These are phyloP conservation scores for Aspergillus haitiensis DNA, from an alignment of 495 filamentous ascomycete species.

Conservation along the genomic window DNA sequence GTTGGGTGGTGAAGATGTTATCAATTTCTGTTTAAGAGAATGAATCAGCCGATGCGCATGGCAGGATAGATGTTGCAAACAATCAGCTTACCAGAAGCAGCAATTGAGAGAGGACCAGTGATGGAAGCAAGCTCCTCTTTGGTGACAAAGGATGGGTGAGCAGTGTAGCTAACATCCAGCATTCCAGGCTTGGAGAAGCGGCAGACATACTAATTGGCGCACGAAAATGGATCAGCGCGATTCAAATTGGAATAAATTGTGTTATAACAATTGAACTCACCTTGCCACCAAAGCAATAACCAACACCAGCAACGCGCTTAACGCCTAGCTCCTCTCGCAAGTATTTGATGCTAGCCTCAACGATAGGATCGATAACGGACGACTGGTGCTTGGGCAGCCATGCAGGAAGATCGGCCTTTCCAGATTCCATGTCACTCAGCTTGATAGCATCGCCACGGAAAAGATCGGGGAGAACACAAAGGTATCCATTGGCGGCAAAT, in stretches of 20 bases:
- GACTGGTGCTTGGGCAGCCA: slow-evolving; percentile 64
- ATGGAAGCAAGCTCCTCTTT: slow-evolving; percentile 74
- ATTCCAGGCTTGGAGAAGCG: slow-evolving; percentile 49
- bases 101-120: slow-evolving; percentile 69
- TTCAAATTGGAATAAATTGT: slow-evolving; percentile 4
- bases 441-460: slow-evolving; percentile 70
- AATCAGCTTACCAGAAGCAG: slow-evolving; percentile 61
- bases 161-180: slow-evolving; percentile 66
- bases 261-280: slow-evolving; percentile 24
- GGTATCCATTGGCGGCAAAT: slow-evolving; percentile 78
- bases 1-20: slow-evolving; percentile 71
- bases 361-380: slow-evolving; percentile 61
- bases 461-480: slow-evolving; percentile 72
- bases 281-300: slow-evolving; percentile 52
- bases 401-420: slow-evolving; percentile 55
- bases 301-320: slow-evolving; percentile 65
- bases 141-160: slow-evolving; percentile 76
- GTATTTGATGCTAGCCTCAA: slow-evolving; percentile 60
- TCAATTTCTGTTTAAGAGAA: slow-evolving; percentile 62
- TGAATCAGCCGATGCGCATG: slow-evolving; percentile 1
- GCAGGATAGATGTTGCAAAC: background rate
- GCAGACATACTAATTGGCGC: slow-evolving; percentile 36
- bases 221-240: background rate
- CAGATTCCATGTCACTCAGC: slow-evolving; percentile 53
- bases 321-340: slow-evolving; percentile 56